Evolutionary conservation across 371 early-diverging fungal species (phyloP), one percentile per base, ranked within the genome.

Genomic region (Smittium culicis): DNA sequence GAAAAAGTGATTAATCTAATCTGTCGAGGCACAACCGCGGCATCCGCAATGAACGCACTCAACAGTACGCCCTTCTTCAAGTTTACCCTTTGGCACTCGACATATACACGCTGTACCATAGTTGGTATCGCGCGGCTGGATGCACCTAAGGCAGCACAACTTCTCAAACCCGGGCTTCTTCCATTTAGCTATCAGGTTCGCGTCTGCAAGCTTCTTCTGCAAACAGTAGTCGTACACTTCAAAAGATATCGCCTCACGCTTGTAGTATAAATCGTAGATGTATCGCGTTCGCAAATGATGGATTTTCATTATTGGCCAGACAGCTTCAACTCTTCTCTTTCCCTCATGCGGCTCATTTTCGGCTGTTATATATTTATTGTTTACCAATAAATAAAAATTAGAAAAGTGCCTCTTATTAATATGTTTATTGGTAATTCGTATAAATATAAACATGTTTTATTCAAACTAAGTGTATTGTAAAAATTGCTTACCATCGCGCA

Each of bases 71-170:
- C 88, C 94, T 69, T 91, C 90, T 70, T 91, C 89, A 60, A 96
- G 74, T 70, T 91, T 93, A 59, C 81, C 84, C 73, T 88, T 88
- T 5, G 99, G 99, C 31, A 99, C 97, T 67, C 99, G 87, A 81
- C 99, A 99, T 11, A 96, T 88, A 77, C 99, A 99, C 11, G 94
- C 89, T 8, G 95, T 97, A 30, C 96, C 97, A 80, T 90, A 93
- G 76, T 95, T 97, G 33, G 95, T 98, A 73, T 98, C 99, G 68
- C 85, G 85, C 45, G 96, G 89, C 71, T 98, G 98, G 62, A 98
- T 91, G 76, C 99, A 99, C 61, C 93, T 82, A 66, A 98, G 73
- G 74, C 99, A 99, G 76, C 99, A 99, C 61, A 99, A 81, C 70
- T 93, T 92, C 74, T 99, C 99, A 75, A 92, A 99, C 28, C 99